A percentile compares a stretch with the other conserved stretches of the same genome.
Evolutionary conservation across 1,139 yeast genomes (phyloP).

Genomic region (Taphrina populina): DNA sequence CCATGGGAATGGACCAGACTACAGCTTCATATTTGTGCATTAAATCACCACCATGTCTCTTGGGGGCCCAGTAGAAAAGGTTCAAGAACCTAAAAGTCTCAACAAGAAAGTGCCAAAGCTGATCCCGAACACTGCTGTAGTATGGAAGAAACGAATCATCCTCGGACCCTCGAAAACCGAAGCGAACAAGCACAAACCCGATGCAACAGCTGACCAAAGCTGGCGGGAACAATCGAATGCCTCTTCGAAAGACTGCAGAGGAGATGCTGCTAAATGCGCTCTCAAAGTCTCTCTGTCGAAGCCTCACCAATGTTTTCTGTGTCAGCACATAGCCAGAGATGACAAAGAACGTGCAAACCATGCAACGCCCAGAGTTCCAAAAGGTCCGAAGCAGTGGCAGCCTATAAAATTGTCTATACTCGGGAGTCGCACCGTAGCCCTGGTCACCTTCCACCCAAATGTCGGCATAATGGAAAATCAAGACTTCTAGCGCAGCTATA

Average conservation of each 20-base stretch:
- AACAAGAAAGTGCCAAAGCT: conserved; percentile 3
- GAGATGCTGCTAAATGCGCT: background rate
- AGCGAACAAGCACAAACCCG: conserved; percentile 13
- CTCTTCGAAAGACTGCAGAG: conserved; percentile 14
- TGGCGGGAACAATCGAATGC: conserved; percentile 18
- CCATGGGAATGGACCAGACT: conserved; percentile 17
- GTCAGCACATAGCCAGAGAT: conserved; percentile 26
- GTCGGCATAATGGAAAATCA: conserved; percentile 22
- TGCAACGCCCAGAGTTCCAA: conserved; percentile 8
- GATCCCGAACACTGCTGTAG: background rate
- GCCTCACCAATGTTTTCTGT: conserved; percentile 6
- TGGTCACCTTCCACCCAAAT: conserved; percentile 7
- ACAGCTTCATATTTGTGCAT: conserved; percentile 15
- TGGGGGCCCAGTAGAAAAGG: background rate
- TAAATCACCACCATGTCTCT: background rate
- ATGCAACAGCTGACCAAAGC: conserved; percentile 1
- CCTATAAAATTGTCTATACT: background rate
- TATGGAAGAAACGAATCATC: conserved; percentile 2
- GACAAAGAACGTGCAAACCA: conserved; percentile 27
- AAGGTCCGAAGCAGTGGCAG: conserved; percentile 7
- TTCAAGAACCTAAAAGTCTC: conserved; percentile 6
- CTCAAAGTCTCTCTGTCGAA: conserved; percentile 3
- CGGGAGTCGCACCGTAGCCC: conserved; percentile 7
- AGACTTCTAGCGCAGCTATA: conserved; percentile 20
- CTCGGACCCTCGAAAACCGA: conserved; percentile 1